A percentile compares a stretch with the other conserved stretches of the same genome.
Evolutionary conservation across 495 filamentous ascomycete species (phyloP).

Genomic region (Penicillium herquei): DNA sequence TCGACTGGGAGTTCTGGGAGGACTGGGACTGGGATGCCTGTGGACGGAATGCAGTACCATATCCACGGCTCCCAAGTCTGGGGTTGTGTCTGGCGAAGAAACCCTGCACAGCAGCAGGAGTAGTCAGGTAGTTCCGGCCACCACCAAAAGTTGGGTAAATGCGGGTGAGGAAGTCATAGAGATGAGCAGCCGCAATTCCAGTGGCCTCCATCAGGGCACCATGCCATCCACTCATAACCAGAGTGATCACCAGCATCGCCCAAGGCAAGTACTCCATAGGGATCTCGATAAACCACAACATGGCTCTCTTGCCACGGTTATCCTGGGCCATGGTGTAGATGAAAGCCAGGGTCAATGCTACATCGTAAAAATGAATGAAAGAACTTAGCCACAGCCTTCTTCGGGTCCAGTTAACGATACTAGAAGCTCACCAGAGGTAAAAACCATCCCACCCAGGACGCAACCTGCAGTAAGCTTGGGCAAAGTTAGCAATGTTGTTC

Average conservation of each 20-base stretch:
- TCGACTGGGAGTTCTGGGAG: conserved; percentile 22
- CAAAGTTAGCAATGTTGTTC: conserved; percentile 20
- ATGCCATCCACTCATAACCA: conserved; percentile 53
- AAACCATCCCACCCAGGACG: conserved; percentile 48
- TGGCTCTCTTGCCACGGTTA: conserved; percentile 66
- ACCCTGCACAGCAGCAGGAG: conserved; percentile 63
- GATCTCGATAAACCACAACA: conserved; percentile 75
- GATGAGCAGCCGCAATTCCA: conserved; percentile 77
- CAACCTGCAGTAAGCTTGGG: conserved; percentile 49
- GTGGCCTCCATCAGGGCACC: conserved; percentile 55
- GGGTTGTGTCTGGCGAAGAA: conserved; percentile 52
- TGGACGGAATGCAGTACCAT: conserved; percentile 57
- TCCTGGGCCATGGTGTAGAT: conserved; percentile 81
- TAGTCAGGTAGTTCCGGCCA: conserved; percentile 66
- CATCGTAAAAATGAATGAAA: neutral
- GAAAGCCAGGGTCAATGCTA: conserved; percentile 72
- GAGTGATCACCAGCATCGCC: conserved; percentile 67
- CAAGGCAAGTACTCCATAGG: conserved; percentile 72
- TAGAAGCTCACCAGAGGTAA: conserved; percentile 51
- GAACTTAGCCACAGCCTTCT: conserved; percentile 7
- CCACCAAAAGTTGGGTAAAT: conserved; percentile 83
- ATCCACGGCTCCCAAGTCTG: conserved; percentile 39
- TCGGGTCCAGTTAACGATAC: conserved; percentile 1
- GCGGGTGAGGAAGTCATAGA: conserved; percentile 80
- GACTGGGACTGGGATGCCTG: conserved; percentile 17